A percentile compares a stretch with the other conserved stretches of the same genome.
Evolutionary conservation across 495 filamentous ascomycete species (phyloP).

Genomic region (Hyaloscypha hepaticicola): DNA sequence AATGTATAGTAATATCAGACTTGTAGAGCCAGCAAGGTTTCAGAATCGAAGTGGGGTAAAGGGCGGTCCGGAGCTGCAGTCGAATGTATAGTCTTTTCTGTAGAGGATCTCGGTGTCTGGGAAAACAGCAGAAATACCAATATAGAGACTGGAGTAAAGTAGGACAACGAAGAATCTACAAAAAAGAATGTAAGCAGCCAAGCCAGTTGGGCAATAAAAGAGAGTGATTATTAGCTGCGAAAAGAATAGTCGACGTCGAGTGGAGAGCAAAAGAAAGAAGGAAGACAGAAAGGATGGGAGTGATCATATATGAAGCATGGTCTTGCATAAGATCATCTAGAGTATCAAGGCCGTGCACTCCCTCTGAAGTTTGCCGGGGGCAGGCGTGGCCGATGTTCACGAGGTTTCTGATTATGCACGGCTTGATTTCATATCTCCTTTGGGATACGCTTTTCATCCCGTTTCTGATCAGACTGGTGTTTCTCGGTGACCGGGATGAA

Average conservation of each 20-base stretch:
- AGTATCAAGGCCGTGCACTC: slow-evolving; percentile 29
- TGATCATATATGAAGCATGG: slow-evolving; percentile 40
- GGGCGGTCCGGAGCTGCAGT: slow-evolving; percentile 27
- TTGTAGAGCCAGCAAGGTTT: slow-evolving; percentile 30
- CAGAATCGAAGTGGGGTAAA: slow-evolving; percentile 28
- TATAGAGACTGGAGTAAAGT: slow-evolving; percentile 32
- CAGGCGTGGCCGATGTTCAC: slow-evolving; percentile 24
- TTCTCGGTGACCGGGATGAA: slow-evolving; percentile 24
- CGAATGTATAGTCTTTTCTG: slow-evolving; percentile 22
- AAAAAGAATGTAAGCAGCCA: slow-evolving; percentile 54
- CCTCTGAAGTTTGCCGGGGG: slow-evolving; percentile 21
- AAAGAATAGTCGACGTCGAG: slow-evolving; percentile 31
- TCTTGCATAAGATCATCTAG: slow-evolving; percentile 28
- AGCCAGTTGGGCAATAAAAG: slow-evolving; percentile 57
- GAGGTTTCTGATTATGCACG: slow-evolving; percentile 35
- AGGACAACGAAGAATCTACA: slow-evolving; percentile 45
- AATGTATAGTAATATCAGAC: slow-evolving; percentile 15
- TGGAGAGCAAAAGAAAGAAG: slow-evolving; percentile 36
- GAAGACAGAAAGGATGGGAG: slow-evolving; percentile 44
- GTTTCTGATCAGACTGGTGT: slow-evolving; percentile 29
- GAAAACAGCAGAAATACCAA: slow-evolving; percentile 9
- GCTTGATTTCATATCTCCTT: slow-evolving; percentile 30
- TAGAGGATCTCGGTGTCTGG: slow-evolving; percentile 6
- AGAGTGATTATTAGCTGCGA: slow-evolving; percentile 55
- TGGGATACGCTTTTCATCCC: slow-evolving; percentile 24